A percentile compares a stretch with the other conserved stretches of the same genome.
Conservation (phyloP, 306 rosid genomes). For the Mimosa pudica region DNA sequence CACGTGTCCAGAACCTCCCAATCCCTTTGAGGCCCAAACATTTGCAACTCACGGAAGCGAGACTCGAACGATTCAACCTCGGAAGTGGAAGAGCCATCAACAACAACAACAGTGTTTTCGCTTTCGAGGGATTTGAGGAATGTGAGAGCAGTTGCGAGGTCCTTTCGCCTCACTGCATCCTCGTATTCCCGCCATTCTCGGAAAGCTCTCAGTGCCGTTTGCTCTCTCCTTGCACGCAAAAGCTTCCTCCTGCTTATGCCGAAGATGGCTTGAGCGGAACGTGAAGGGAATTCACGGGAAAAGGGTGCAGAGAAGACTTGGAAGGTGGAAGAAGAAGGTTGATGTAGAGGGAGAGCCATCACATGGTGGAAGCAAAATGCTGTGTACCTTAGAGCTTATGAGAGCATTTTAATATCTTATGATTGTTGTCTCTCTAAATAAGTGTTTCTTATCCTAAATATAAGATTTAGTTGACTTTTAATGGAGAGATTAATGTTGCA, state of each 20-base stretch:
- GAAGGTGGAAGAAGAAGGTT: constrained; percentile 30
- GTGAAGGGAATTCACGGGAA: constrained; percentile 25
- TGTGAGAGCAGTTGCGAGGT: constrained; percentile 80
- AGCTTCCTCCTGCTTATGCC: not conserved
- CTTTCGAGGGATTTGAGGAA: constrained; percentile 65
- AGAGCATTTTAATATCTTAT: not conserved
- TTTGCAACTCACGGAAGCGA: constrained; percentile 53
- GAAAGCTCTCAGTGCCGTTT: constrained; percentile 39
- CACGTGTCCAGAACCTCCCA: constrained; percentile 95
- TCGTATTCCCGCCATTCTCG: constrained; percentile 93
- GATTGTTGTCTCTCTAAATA: too few relatives aligned
- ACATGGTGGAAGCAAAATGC: not conserved
- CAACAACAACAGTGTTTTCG: constrained; percentile 39
- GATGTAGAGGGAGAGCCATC: constrained; percentile 46
- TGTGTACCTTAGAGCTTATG: not conserved
- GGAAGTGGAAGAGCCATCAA: constrained; percentile 35
- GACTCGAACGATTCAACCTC: constrained; percentile 43
- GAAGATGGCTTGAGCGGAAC: constrained; percentile 23
- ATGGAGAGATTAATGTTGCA: too few relatives aligned
- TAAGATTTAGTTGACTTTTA: too few relatives aligned
- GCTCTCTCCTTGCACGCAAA: constrained; percentile 2
- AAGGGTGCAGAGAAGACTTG: constrained; percentile 38
- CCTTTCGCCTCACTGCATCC: constrained; percentile 92
- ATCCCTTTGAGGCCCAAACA: constrained; percentile 74
- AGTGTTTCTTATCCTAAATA: too few relatives aligned